phyloP scores from a whole-genome alignment of 164 flowering plant genomes.

The Cinnamomum micranthum region DNA sequence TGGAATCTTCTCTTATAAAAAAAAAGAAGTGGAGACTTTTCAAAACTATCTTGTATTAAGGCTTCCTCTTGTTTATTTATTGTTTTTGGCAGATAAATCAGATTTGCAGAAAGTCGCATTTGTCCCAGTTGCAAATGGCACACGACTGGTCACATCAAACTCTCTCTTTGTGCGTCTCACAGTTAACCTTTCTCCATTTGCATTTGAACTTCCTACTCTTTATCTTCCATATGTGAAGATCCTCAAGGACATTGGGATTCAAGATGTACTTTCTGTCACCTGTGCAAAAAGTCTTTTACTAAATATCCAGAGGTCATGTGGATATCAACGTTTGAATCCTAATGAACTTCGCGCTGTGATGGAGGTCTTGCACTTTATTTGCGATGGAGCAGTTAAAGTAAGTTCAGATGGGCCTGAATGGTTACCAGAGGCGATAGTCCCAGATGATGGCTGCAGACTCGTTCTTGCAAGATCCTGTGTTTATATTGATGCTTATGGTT shows the following conservation, averaged over 20 bases:
- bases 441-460: constrained; percentile 96
- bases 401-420: constrained; percentile 33
- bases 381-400: constrained; percentile 37
- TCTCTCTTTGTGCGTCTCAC: constrained; percentile 73
- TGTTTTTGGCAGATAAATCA: constrained; percentile 41
- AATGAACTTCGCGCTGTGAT: constrained; percentile 94
- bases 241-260: constrained; percentile 85
- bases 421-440: constrained; percentile 65
- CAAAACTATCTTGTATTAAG: background rate
- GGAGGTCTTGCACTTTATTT: constrained; percentile 67
- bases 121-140: constrained; percentile 92
- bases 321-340: constrained; percentile 90
- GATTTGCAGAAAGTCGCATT: constrained; percentile 78
- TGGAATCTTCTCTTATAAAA: no score
- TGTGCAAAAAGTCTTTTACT: constrained; percentile 78
- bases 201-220: constrained; percentile 81
- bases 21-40: no score
- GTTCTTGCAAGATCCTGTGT: constrained; percentile 85
- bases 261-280: constrained; percentile 59
- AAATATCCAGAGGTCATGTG: constrained; percentile 76
- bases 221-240: constrained; percentile 86
- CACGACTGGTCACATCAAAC: constrained; percentile 77
- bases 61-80: background rate
- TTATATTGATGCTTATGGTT: constrained; percentile 78
- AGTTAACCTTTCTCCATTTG: constrained; percentile 90